Base-by-base conservation (phyloP, 2,329 filamentous ascomycete genomes). In the Alternaria sp. region DNA sequence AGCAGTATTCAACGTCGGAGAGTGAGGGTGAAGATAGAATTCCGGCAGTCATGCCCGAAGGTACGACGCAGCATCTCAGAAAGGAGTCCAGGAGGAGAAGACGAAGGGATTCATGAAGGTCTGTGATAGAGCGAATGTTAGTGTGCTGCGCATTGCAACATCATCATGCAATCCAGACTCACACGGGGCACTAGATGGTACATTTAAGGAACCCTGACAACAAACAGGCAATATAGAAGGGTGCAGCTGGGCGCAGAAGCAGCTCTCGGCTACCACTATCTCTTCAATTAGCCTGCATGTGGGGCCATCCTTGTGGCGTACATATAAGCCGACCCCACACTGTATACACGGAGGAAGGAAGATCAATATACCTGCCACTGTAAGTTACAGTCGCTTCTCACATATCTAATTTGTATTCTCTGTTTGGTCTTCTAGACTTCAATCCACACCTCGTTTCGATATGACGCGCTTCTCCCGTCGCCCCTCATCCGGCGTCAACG, bases 401-500 rank as follows among this genome's bases (percentile, higher is more conserved):
- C 20, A 4, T 16, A 14, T 7, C 20, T 10, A 0, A 20, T 43
- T 25, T 12, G 12, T 43, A n/a, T 14, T 11, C 34, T 44, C 27
- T 11, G 10, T 36, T 3, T n/a, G 20, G 18, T 20, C n/a, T n/a
- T 16, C 46, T 20, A 25, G 16, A 38, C 5, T 27, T 9, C 28
- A 30, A 30, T 30, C 28, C 28, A 4, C 28, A 30, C 28, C 22
- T 12, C 20, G 20, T 12, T n/a, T 5, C 43, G 43, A 14, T 12
- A 70, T 67, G 66, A 16, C 64, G 6, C 27, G 59, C 22, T 68
- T 70, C 32, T 66, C 71, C 9, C 70, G 69, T 3, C 63, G 43
- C 27, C 62, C 67, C 6, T 53, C 67, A 5, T 60, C 73, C 3
- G 66, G 64, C 46, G 69, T 74, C 55, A 56, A 45, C 11, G 83